Conservation (phyloP, 768 basidiomycete genomes). For the Suillus weaverae region DNA sequence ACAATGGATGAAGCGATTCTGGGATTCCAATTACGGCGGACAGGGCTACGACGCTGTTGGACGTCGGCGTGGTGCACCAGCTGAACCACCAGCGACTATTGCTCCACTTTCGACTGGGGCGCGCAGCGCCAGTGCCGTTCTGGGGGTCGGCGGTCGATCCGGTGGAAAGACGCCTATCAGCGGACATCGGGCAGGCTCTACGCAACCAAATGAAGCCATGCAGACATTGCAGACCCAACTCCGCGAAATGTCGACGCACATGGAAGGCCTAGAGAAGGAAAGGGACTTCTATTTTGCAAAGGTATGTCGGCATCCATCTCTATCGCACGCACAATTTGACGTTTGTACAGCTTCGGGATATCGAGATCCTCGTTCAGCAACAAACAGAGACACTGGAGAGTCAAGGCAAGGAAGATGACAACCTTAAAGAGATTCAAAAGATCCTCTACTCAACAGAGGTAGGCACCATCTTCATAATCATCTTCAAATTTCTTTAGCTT, state of each 20-base stretch:
- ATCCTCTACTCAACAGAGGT: conserved; percentile 97
- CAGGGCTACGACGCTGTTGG: conserved; percentile 84
- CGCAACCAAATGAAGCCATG: conserved; percentile 67
- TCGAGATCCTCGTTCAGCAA: conserved; percentile 90
- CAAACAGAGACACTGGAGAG: conserved; percentile 64
- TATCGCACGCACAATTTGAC: conserved; percentile 10
- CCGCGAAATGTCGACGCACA: conserved; percentile 73
- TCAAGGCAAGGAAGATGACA: conserved; percentile 55
- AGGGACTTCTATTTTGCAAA: conserved; percentile 98
- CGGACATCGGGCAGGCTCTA: conserved; percentile 65
- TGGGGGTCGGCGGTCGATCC: conserved; percentile 42
- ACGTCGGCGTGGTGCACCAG: conserved; percentile 73
- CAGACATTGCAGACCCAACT: conserved; percentile 73
- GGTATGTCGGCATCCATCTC: conserved; percentile 44
- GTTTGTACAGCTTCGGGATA: conserved; percentile 80
- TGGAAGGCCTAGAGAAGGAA: conserved; percentile 95
- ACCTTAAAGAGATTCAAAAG: conserved; percentile 79
- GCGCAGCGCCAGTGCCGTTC: conserved; percentile 34
- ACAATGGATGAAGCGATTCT: conserved; percentile 96
- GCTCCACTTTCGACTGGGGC: conserved; percentile 56
- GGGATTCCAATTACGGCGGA: conserved; percentile 91
- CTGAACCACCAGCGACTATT: conserved; percentile 78
- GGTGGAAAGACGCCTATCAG: conserved; percentile 74
- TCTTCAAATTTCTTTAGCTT: conserved; percentile 11
- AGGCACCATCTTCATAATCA: conserved; percentile 18